These are phyloP conservation scores for Phytomonas sp. DNA, from an alignment of 208 protist species.

Conservation along the genomic window DNA sequence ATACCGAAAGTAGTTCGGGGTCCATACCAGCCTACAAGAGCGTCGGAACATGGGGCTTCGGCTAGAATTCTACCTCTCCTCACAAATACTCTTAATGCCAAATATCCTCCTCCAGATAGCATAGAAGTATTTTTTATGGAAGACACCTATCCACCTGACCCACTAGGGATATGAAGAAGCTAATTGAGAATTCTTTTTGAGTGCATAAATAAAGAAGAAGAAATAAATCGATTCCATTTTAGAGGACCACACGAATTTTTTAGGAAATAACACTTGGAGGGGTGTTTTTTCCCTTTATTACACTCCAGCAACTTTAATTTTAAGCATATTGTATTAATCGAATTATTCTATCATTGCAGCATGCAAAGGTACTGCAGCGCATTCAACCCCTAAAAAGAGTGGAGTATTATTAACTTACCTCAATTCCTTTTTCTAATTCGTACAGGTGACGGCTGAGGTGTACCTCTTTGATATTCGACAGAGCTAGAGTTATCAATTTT, in stretches of 20 bases:
- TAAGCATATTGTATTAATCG: conserved; percentile 5
- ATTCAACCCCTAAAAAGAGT: not conserved
- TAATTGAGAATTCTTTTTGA: not conserved
- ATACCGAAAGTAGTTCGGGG: not conserved
- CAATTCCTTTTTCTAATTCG: conserved; percentile 32
- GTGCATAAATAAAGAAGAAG: not conserved
- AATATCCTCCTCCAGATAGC: not conserved
- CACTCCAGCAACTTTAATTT: not conserved
- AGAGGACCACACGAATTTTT: not conserved
- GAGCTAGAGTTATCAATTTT: conserved; percentile 20
- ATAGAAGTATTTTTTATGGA: not conserved
- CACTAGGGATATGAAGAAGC: not conserved
- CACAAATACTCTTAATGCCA: not conserved
- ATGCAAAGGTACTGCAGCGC: not conserved
- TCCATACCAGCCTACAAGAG: not conserved
- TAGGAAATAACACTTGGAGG: not conserved
- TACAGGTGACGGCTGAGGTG: conserved; percentile 67
- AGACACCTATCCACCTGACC: not conserved
- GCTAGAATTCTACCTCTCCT: not conserved
- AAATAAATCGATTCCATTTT: not conserved
- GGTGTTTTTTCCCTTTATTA: not conserved
- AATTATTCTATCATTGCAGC: not conserved
- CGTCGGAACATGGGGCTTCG: not conserved
- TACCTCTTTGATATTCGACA: conserved; percentile 52
- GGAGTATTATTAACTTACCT: conserved; percentile 3